Conservation (phyloP, 2,329 filamentous ascomycete species). For the Achaetomium macrosporum region DNA sequence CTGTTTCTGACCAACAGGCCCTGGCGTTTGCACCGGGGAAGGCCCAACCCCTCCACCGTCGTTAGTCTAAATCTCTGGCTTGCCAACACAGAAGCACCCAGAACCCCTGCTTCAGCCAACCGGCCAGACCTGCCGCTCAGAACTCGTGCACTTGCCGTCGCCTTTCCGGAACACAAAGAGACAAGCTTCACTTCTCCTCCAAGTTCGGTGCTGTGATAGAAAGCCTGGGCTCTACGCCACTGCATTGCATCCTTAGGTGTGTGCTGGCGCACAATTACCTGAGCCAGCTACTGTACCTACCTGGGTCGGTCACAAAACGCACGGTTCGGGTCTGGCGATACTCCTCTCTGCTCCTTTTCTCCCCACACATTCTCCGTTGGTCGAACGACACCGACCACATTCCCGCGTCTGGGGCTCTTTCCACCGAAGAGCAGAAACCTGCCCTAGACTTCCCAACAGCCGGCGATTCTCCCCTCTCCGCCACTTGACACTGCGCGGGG, state of each 20-base stretch:
- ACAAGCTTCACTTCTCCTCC: neutral
- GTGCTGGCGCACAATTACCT: too few species aligned
- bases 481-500: conserved; percentile 15
- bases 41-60: conserved; percentile 20
- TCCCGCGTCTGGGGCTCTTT: neutral
- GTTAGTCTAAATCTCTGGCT: neutral
- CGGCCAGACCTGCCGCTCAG: neutral
- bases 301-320: neutral
- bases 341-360: neutral
- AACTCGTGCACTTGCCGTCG: neutral
- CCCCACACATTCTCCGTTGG: neutral
- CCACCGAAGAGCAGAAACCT: neutral
- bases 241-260: too few species aligned
- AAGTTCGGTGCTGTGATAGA: too few species aligned
- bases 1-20: conserved; percentile 1
- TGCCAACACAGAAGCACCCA: conserved; percentile 15
- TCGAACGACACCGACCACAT: neutral
- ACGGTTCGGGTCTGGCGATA: neutral
- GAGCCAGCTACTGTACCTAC: too few species aligned
- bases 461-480: neutral
- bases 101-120: neutral
- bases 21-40: conserved; percentile 1
- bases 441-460: neutral
- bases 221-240: too few species aligned
- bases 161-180: neutral